Evolutionary conservation across 164 flowering plant species (phyloP).

Genomic region (Vitis vinifera): DNA sequence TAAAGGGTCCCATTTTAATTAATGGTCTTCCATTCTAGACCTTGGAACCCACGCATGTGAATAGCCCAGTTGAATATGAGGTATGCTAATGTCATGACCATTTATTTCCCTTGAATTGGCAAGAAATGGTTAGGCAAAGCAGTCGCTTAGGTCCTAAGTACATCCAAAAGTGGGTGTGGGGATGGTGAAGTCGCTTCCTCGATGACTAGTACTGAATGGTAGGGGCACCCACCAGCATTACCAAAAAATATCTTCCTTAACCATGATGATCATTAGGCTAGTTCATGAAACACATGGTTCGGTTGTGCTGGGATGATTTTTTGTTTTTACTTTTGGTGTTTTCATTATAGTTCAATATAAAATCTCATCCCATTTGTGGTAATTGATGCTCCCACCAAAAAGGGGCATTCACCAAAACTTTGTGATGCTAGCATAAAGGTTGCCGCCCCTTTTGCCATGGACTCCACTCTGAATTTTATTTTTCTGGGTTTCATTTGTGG

Average conservation of each 20-base stretch:
- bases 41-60: background rate
- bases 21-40: background rate
- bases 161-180: background rate
- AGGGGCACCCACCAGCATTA: background rate
- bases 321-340: no score
- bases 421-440: slow-evolving; percentile 10
- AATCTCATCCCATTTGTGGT: slow-evolving; percentile 1
- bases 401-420: background rate
- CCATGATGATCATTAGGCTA: no score
- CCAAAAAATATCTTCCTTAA: background rate
- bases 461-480: slow-evolving; percentile 10
- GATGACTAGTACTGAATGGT: background rate
- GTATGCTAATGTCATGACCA: background rate
- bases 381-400: slow-evolving; percentile 22
- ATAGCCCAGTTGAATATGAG: background rate
- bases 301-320: no score
- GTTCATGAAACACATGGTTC: no score
- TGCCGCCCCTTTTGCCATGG: slow-evolving; percentile 8
- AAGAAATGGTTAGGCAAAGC: background rate
- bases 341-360: background rate
- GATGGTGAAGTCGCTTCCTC: background rate
- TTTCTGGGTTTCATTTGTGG: slow-evolving; percentile 8
- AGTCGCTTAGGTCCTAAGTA: background rate
- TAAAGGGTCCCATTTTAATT: background rate
- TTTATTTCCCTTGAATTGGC: background rate